phyloP scores from a whole-genome alignment of 106 monocot species.

The Cymbidium sinense region DNA sequence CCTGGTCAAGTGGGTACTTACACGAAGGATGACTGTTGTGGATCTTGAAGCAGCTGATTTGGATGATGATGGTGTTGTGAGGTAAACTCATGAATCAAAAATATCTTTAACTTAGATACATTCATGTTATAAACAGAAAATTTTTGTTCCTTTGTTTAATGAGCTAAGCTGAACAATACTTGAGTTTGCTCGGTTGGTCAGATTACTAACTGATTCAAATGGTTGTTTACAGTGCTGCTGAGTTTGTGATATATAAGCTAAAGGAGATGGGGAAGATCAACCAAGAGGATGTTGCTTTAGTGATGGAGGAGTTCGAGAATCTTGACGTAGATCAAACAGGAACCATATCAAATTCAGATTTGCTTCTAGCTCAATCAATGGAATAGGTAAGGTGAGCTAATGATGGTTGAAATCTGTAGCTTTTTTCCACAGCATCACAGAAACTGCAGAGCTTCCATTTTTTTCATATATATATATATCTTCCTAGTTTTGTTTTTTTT shows the following conservation, averaged over 20 bases:
- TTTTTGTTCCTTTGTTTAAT: too few relatives aligned
- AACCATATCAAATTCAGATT: slow-evolving; percentile 42
- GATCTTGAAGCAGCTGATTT: slow-evolving; percentile 94
- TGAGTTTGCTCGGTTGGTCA: too few relatives aligned
- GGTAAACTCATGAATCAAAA: slow-evolving; percentile 34
- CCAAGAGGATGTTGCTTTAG: slow-evolving; percentile 64
- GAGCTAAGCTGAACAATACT: too few relatives aligned
- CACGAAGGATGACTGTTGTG: slow-evolving; percentile 66
- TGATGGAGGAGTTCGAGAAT: slow-evolving; percentile 88
- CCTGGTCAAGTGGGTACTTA: slow-evolving; percentile 82
- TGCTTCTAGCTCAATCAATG: slow-evolving; percentile 35
- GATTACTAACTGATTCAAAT: background rate
- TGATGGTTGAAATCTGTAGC: background rate
- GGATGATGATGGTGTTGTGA: slow-evolving; percentile 60
- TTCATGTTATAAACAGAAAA: too few relatives aligned
- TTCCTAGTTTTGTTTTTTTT: background rate
- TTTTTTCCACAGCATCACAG: background rate
- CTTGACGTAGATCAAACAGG: slow-evolving; percentile 86
- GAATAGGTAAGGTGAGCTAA: background rate
- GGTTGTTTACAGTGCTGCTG: slow-evolving; percentile 49
- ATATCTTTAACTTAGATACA: background rate
- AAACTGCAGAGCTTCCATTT: background rate
- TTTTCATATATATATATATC: background rate
- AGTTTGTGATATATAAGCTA: slow-evolving; percentile 90
- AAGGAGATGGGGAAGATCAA: slow-evolving; percentile 96